Evolutionary conservation across 495 filamentous ascomycete genomes (phyloP).

Genomic region (Penicillium odoratum): DNA sequence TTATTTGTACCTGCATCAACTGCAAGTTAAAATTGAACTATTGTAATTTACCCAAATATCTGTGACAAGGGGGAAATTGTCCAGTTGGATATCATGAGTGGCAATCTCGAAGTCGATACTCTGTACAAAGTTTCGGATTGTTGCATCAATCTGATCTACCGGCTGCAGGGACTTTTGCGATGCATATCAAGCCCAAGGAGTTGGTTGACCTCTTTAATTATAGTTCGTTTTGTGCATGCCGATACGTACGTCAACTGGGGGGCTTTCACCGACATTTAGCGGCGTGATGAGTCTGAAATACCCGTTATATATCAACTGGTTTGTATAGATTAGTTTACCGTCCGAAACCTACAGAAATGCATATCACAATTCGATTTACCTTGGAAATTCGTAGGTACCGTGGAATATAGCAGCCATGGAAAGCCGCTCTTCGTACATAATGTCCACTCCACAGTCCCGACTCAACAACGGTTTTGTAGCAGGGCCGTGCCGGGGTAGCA

Average conservation of each 20-base stretch:
- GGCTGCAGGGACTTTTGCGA: slow-evolving; percentile 6
- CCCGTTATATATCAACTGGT: slow-evolving; percentile 1
- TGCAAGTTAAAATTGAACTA: neutral
- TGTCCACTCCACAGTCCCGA: slow-evolving; percentile 22
- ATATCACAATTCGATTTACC: neutral
- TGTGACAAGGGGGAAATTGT: neutral
- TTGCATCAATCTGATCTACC: slow-evolving; percentile 12
- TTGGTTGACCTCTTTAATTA: neutral
- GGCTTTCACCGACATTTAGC: neutral
- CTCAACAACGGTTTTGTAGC: slow-evolving; percentile 26
- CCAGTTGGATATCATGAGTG: neutral
- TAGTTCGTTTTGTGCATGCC: neutral
- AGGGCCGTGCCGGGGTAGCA: slow-evolving; percentile 29
- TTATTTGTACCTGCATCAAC: neutral
- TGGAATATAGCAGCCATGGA: slow-evolving; percentile 17
- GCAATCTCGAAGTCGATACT: neutral
- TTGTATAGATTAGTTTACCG: neutral
- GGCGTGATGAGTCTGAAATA: neutral
- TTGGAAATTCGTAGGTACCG: neutral
- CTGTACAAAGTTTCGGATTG: slow-evolving; percentile 5
- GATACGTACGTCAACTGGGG: neutral
- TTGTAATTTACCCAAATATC: neutral
- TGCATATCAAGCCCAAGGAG: neutral
- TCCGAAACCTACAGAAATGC: neutral
- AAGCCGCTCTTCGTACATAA: slow-evolving; percentile 14